Conservation (phyloP, 78 protist genomes). For the Paulinella micropora region DNA sequence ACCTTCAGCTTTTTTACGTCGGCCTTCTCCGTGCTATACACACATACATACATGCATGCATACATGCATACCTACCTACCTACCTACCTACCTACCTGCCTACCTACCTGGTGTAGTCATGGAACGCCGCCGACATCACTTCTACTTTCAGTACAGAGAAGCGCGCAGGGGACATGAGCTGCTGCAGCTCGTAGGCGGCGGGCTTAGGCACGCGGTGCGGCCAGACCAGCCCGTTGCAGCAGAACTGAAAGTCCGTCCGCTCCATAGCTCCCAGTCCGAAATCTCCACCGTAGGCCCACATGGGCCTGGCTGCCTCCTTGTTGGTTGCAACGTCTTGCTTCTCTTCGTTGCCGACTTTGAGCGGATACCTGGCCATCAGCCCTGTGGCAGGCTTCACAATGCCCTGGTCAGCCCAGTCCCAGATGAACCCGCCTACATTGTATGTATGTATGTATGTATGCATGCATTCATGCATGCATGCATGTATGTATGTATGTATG, state of each 20-base stretch:
- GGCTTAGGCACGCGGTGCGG: conserved; percentile 28
- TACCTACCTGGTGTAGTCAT: too few relatives aligned
- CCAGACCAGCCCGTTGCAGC: conserved; percentile 23
- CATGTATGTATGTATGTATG: too few relatives aligned
- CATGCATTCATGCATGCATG: too few relatives aligned
- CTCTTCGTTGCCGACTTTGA: background rate
- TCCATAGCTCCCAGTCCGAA: background rate
- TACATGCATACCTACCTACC: too few relatives aligned
- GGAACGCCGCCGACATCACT: too few relatives aligned
- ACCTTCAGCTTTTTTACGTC: too few relatives aligned
- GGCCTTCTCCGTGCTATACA: too few relatives aligned
- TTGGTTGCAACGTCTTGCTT: background rate
- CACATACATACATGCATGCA: too few relatives aligned
- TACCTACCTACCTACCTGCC: too few relatives aligned
- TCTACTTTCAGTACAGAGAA: too few relatives aligned
- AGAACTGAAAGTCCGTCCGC: conserved; percentile 5
- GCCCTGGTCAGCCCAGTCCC: conserved; percentile 35
- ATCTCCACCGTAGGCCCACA: conserved; percentile 34
- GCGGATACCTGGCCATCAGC: background rate
- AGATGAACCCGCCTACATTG: conserved; percentile 28
- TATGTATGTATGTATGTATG: too few relatives aligned
- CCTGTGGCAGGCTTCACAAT: background rate
- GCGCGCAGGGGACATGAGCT: too few relatives aligned
- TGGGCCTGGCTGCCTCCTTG: background rate
- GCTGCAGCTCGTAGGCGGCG: background rate